Evolutionary conservation across 169 alveolate species (phyloP), one percentile per base, ranked within the genome.

Genomic region (Plasmodium yoelii): DNA sequence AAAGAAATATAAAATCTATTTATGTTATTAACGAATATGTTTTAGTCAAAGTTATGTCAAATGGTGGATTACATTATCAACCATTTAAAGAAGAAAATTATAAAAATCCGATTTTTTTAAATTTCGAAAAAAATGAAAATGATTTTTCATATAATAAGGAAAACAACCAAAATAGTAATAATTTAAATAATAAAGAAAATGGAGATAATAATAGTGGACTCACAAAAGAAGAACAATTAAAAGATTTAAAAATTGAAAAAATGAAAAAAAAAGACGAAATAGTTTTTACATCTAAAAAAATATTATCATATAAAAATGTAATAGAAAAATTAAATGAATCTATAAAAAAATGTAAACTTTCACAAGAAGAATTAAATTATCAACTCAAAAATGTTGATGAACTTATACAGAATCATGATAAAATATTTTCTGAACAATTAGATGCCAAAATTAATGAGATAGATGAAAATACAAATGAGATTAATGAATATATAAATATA

Each of bases 11-110:
- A 34, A 82, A 82, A 34, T 67, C 72, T 8, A 82, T 82, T 9
- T 82, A 82, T 34, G 90, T 82, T 19, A 18, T 82, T 1, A 82
- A 82, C 6, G 90, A 82, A 9, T 82, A 67, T 82, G 72, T 82
- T 13, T 57, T 82, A 22, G 90, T 82, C 7, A 65, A 67, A 28
- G 82, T 82, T 1, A 53, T 82, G 2, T 49, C 72, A 2, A 82
- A 82, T 42, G 90, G 82, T 26, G 65, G 73, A 5, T 53, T 82
- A 19, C 90, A 82, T 22, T 82, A 65, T 49, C 77, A 61, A 5
- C 90, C 90, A 1, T 51, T 56, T 15, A 82, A 82, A 44, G 84
- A 82, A 9, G 90, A 82, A 10, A 53, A 82, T 56, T 82, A 82
- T 24, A 46, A 42, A 10, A 51, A 39, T 15, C 73, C 82, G 0